phyloP scores from a whole-genome alignment of 495 filamentous ascomycete species.

The Xylona heveae region DNA sequence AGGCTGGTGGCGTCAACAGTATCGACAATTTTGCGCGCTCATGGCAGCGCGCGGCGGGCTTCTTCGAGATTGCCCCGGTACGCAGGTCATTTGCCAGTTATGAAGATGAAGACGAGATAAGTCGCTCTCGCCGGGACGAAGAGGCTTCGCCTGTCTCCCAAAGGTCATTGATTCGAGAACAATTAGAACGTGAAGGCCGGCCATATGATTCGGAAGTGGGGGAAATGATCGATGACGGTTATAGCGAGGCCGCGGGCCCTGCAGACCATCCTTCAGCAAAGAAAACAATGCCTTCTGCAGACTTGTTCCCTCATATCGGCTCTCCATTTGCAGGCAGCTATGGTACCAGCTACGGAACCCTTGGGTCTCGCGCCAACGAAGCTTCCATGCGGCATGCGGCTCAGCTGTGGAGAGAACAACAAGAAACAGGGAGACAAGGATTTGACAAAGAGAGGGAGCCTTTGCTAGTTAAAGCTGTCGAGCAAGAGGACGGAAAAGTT shows the following conservation, averaged over 20 bases:
- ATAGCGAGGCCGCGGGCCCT: constrained; percentile 2
- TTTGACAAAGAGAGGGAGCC: constrained; percentile 52
- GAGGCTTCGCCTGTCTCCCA: constrained; percentile 14
- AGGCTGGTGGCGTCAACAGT: constrained; percentile 80
- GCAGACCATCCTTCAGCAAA: too few relatives aligned
- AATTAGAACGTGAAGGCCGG: constrained; percentile 14
- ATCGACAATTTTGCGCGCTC: constrained; percentile 86
- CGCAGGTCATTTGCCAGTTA: constrained; percentile 44
- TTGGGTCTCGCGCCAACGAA: constrained; percentile 44
- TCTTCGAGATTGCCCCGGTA: constrained; percentile 63
- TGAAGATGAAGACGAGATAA: constrained; percentile 20
- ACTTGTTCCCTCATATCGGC: constrained; percentile 39
- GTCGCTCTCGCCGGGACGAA: constrained; percentile 1
- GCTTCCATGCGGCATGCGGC: constrained; percentile 50
- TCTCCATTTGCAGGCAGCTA: constrained; percentile 49
- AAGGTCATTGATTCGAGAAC: constrained; percentile 25
- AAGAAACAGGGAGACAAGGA: constrained; percentile 22
- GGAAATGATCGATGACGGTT: too few relatives aligned
- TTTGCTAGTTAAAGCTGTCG: constrained; percentile 65
- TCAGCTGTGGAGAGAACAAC: constrained; percentile 49
- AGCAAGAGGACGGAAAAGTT: constrained; percentile 67
- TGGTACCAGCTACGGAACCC: constrained; percentile 57
- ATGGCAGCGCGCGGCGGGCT: constrained; percentile 81
- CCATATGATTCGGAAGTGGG: too few relatives aligned
- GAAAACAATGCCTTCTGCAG: too few relatives aligned